Conservation (phyloP, 768 basidiomycete genomes). For the Serendipita sp. region DNA sequence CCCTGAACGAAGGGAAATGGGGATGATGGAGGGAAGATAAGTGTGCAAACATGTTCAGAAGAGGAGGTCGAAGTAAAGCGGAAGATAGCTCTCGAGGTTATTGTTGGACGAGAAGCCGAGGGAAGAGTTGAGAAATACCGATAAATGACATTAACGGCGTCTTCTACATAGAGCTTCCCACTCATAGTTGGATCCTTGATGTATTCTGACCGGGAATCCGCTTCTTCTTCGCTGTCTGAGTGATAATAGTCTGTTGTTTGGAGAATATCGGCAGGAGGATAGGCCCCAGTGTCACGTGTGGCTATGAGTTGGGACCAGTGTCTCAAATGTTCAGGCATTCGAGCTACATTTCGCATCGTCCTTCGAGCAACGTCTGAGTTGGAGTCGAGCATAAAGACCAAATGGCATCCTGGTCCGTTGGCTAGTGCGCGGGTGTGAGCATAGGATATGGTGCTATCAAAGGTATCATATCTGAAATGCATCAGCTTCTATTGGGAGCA, state of each 20-base stretch:
- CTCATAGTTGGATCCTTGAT: conserved; percentile 51
- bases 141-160: conserved; percentile 43
- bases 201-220: conserved; percentile 20
- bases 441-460: conserved; percentile 47
- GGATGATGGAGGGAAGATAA: conserved; percentile 31
- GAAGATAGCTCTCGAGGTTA: conserved; percentile 12
- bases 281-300: conserved; percentile 23
- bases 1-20: conserved; percentile 24
- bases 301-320: conserved; percentile 37
- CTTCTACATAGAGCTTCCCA: conserved; percentile 38
- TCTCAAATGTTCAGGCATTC: conserved; percentile 26
- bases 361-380: conserved; percentile 40
- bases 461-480: conserved; percentile 37
- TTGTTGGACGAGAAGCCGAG: not conserved
- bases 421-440: conserved; percentile 37
- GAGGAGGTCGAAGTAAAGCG: conserved; percentile 23
- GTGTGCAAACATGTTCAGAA: conserved; percentile 30
- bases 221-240: conserved; percentile 35
- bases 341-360: conserved; percentile 30
- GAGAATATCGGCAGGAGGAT: conserved; percentile 31
- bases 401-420: conserved; percentile 31
- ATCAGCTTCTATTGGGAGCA: conserved; percentile 14
- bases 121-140: conserved; percentile 26
- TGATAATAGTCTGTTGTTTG: conserved; percentile 29
- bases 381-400: conserved; percentile 49